Conservation (phyloP, 1,284 basidiomycete species). For the Malassezia arunalokei region DNA sequence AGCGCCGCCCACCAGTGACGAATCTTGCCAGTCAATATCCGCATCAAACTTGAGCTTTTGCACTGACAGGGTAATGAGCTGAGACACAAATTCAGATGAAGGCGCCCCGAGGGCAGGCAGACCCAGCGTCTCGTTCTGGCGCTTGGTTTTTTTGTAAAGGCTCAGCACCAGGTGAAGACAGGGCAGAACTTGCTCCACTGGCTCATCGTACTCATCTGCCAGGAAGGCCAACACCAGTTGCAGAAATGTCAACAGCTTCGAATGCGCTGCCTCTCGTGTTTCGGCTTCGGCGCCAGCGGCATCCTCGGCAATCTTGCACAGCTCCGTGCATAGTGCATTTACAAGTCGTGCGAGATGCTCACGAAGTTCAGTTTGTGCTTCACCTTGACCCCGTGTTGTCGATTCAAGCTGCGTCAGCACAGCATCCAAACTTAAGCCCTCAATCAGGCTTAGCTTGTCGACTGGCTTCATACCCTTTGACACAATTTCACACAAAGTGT, state of each 20-base stretch:
- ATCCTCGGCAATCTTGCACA: slow-evolving; percentile 68
- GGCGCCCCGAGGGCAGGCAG: slow-evolving; percentile 18
- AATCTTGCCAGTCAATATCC: slow-evolving; percentile 69
- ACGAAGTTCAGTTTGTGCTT: slow-evolving; percentile 63
- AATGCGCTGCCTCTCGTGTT: slow-evolving; percentile 59
- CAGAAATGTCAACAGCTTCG: slow-evolving; percentile 59
- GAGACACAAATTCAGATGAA: slow-evolving; percentile 56
- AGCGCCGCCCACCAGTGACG: slow-evolving; percentile 47
- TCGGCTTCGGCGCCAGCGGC: slow-evolving; percentile 52
- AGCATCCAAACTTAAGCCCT: slow-evolving; percentile 59
- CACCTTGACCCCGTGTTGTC: slow-evolving; percentile 46
- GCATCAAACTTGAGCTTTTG: slow-evolving; percentile 57
- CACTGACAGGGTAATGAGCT: slow-evolving; percentile 67
- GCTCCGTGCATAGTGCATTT: slow-evolving; percentile 69
- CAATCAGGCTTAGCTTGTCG: slow-evolving; percentile 81
- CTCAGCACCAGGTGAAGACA: slow-evolving; percentile 29
- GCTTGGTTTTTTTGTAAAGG: slow-evolving; percentile 39
- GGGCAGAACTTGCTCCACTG: slow-evolving; percentile 35
- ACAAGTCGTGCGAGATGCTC: slow-evolving; percentile 76
- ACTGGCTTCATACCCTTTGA: slow-evolving; percentile 81
- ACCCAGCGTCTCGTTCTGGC: slow-evolving; percentile 13
- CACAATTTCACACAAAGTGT: slow-evolving; percentile 68
- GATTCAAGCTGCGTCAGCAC: slow-evolving; percentile 31
- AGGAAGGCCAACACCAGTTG: slow-evolving; percentile 78
- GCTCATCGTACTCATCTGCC: slow-evolving; percentile 59